Evolutionary conservation across 2,329 filamentous ascomycete genomes (phyloP).

Genomic region (Cercospora sp.): DNA sequence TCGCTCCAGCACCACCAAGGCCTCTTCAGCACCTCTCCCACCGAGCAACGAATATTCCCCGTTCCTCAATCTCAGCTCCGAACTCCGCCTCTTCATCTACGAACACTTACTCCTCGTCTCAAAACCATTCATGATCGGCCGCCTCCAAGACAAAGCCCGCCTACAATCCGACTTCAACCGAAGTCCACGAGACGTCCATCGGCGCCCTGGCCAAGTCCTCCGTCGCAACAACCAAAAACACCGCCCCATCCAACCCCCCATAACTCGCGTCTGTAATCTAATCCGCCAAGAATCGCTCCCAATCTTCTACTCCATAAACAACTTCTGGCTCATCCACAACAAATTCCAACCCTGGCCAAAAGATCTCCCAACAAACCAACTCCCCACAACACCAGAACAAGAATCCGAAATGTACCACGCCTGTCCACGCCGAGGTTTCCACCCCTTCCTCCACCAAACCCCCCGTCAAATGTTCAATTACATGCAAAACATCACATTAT

Average conservation of each 20-base stretch:
- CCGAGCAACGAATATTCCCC: neutral
- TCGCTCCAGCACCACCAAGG: neutral
- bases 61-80: neutral
- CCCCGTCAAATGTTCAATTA: neutral
- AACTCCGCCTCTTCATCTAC: neutral
- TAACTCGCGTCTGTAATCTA: neutral
- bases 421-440: neutral
- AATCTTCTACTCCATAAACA: neutral
- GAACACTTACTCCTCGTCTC: neutral
- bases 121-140: neutral
- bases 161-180: neutral
- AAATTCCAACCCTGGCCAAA: neutral
- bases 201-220: neutral
- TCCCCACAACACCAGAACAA: neutral
- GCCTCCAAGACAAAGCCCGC: neutral
- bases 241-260: neutral
- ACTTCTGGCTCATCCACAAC: neutral
- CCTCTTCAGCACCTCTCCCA: neutral
- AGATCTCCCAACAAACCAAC: neutral
- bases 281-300: neutral
- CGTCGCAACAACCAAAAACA: neutral
- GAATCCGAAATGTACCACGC: neutral
- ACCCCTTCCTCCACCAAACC: neutral
- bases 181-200: neutral
- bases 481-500: neutral